phyloP scores from a whole-genome alignment of 2,329 filamentous ascomycete genomes.

The Alternaria ventricosa region DNA sequence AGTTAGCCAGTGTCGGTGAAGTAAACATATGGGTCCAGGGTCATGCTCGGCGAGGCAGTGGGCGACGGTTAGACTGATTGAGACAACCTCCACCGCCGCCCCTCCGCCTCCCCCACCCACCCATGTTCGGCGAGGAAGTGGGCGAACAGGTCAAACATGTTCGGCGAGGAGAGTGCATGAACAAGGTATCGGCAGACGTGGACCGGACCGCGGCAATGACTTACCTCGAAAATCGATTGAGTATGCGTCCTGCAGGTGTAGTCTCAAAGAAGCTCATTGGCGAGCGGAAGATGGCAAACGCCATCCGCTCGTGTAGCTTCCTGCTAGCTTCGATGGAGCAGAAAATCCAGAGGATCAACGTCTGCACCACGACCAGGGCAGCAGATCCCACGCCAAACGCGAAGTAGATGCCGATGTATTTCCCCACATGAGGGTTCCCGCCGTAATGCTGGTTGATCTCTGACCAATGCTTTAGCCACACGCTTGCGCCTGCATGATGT shows the following conservation, averaged over 20 bases:
- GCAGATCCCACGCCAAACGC: constrained; percentile 89
- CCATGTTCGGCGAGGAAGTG: background rate
- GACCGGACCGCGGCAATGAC: constrained; percentile 38
- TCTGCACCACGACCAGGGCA: constrained; percentile 85
- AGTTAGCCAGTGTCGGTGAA: constrained; percentile 22
- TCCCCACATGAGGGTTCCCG: constrained; percentile 77
- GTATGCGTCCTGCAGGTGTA: constrained; percentile 91
- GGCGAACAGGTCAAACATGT: background rate
- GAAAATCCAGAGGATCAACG: constrained; percentile 97
- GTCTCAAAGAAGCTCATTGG: constrained; percentile 99
- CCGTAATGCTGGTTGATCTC: constrained; percentile 74
- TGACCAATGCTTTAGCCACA: constrained; percentile 95
- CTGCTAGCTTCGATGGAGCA: constrained; percentile 98
- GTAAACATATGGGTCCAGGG: background rate
- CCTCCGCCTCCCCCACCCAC: background rate
- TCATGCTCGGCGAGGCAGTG: background rate
- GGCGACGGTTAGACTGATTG: background rate
- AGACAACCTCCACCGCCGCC: background rate
- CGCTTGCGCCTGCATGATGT: constrained; percentile 67
- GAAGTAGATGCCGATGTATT: constrained; percentile 95
- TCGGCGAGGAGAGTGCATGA: background rate
- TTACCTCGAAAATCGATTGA: constrained; percentile 93
- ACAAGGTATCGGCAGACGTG: constrained; percentile 7
- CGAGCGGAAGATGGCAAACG: constrained; percentile 93
- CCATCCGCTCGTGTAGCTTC: constrained; percentile 97